Conservation (phyloP, 2,329 filamentous ascomycete species). For the Claviceps sp. region DNA sequence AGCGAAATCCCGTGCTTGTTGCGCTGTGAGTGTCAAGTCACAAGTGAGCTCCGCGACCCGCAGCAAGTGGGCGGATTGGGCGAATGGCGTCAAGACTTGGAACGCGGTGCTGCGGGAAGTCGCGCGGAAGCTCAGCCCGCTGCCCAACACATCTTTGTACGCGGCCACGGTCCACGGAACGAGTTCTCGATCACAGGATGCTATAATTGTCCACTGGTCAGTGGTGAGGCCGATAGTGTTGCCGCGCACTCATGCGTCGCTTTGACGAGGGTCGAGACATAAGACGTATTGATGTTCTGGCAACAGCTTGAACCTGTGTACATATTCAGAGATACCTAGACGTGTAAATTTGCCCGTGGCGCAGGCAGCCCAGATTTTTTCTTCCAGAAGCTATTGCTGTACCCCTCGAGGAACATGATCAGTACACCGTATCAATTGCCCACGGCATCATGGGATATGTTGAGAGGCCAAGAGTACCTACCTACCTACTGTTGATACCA, state of each 20-base stretch:
- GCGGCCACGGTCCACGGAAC: too few relatives aligned
- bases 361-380: background rate
- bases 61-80: too few relatives aligned
- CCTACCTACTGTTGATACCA: too few relatives aligned
- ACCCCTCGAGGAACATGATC: background rate
- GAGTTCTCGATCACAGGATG: too few relatives aligned
- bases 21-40: too few relatives aligned
- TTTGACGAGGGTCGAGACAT: background rate
- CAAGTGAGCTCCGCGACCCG: background rate
- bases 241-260: too few relatives aligned
- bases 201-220: too few relatives aligned
- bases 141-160: background rate
- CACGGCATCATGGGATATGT: too few relatives aligned
- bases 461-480: too few relatives aligned
- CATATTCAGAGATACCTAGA: background rate
- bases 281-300: background rate
- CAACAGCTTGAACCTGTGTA: background rate
- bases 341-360: background rate
- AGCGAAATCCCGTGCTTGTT: too few relatives aligned
- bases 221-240: too few relatives aligned
- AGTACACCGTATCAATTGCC: too few relatives aligned
- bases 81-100: background rate
- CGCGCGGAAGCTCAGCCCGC: background rate
- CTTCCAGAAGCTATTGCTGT: background rate
- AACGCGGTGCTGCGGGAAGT: constrained; percentile 2